Conservation (phyloP, 2,329 filamentous ascomycete species). For the Cercospora zeina region DNA sequence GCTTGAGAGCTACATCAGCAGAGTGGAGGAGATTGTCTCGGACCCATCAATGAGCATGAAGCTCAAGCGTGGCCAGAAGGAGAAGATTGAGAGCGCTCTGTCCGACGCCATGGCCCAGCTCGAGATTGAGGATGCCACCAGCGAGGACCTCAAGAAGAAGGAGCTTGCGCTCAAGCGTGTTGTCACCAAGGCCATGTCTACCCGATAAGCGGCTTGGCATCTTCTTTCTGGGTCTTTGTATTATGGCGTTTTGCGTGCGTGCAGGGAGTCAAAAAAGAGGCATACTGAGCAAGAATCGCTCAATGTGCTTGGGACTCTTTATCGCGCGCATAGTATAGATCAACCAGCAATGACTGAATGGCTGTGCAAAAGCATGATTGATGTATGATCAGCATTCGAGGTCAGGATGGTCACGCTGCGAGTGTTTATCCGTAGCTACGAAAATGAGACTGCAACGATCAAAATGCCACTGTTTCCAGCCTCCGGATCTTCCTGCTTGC, state of each 20-base stretch:
- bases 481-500: background rate
- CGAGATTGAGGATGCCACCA: conserved; percentile 86
- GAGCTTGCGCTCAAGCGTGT: conserved; percentile 96
- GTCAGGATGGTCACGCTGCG: conserved; percentile 29
- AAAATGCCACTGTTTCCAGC: background rate
- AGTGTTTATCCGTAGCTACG: conserved; percentile 27
- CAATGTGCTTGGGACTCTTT: conserved; percentile 25
- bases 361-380: conserved; percentile 32
- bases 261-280: conserved; percentile 27
- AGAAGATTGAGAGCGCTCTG: conserved; percentile 97
- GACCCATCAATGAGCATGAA: conserved; percentile 95
- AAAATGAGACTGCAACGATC: conserved; percentile 21
- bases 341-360: conserved; percentile 31
- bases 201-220: conserved; percentile 36
- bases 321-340: conserved; percentile 30
- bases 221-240: conserved; percentile 24
- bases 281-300: conserved; percentile 23
- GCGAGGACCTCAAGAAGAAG: conserved; percentile 99
- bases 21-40: conserved; percentile 97
- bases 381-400: conserved; percentile 32
- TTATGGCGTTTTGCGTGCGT: conserved; percentile 32
- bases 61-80: conserved; percentile 98
- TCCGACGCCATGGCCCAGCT: conserved; percentile 97
- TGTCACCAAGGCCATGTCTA: conserved; percentile 74
- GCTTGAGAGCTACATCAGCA: conserved; percentile 97